Evolutionary conservation across 306 rosid genomes (phyloP).

Genomic region (Chamaecrista fasciculata): DNA sequence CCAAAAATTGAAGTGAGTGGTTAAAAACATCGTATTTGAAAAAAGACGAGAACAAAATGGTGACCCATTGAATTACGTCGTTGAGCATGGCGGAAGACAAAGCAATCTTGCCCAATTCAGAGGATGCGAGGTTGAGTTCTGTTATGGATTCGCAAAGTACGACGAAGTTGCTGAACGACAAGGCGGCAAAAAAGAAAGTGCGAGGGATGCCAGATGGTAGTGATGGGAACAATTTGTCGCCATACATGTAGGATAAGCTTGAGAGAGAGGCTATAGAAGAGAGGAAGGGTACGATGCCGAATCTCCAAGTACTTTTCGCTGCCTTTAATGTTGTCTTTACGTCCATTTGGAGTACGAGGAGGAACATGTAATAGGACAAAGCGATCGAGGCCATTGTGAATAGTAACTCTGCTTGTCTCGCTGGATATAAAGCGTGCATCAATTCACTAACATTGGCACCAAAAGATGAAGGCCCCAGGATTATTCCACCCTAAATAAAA

Average conservation of each 20-base stretch:
- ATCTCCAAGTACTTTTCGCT: constrained; percentile 30
- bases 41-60: not conserved
- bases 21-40: accelerated
- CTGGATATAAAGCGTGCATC: not conserved
- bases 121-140: not conserved
- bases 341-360: constrained; percentile 22
- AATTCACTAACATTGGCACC: not conserved
- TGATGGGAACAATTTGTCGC: no score
- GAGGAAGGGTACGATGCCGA: constrained; percentile 17
- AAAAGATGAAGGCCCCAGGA: constrained; percentile 36
- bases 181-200: not conserved
- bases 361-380: constrained; percentile 5
- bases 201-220: no score
- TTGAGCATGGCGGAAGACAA: constrained; percentile 20
- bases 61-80: constrained; percentile 11
- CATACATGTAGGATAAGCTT: no score
- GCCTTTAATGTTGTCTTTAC: constrained; percentile 7
- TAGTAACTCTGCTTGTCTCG: constrained; percentile 1
- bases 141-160: not conserved
- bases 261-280: not conserved
- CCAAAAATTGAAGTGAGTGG: accelerated
- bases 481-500: constrained; percentile 44
- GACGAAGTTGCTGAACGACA: not conserved
- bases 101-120: not conserved
- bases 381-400: not conserved